A percentile compares a stretch with the other conserved stretches of the same genome.
Evolutionary conservation across 257 asterid genomes (phyloP).

Genomic region (Fraxinus quadrangulata): DNA sequence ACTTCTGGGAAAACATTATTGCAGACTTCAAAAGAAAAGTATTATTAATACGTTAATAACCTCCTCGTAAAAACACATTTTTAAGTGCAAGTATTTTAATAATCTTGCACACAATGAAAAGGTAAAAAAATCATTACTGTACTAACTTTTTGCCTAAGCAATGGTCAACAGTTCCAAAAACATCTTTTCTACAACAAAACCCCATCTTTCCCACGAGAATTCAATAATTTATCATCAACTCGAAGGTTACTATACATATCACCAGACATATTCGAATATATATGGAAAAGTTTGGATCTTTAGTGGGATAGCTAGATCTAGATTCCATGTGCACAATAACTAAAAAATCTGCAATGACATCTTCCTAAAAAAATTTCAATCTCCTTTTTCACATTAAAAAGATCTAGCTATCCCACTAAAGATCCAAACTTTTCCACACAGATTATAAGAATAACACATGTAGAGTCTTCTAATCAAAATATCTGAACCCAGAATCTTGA

Average conservation of each 20-base stretch:
- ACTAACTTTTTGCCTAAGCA: not conserved
- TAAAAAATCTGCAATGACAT: not conserved
- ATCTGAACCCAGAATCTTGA: not conserved
- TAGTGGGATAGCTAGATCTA: too few relatives aligned
- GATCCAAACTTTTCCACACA: conserved; percentile 17
- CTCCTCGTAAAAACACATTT: not conserved
- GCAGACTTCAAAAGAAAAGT: not conserved
- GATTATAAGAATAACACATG: conserved; percentile 16
- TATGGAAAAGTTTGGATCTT: not conserved
- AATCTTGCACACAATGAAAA: not conserved
- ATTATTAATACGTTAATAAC: not conserved
- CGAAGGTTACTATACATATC: not conserved
- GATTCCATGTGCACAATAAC: not conserved
- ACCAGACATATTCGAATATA: not conserved
- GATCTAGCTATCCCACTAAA: conserved; percentile 8
- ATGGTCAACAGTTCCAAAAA: not conserved
- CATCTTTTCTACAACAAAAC: not conserved
- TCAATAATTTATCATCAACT: conserved; percentile 6
- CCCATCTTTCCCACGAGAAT: conserved; percentile 10
- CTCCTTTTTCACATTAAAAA: conserved; percentile 1
- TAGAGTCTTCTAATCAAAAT: not conserved
- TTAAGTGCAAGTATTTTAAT: not conserved
- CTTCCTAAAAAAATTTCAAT: not conserved
- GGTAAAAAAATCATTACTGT: not conserved
- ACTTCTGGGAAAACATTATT: not conserved